Evolutionary conservation across 805 yeast species (phyloP), one percentile per base, ranked within the genome.

Genomic region (Lipomyces anomalus): DNA sequence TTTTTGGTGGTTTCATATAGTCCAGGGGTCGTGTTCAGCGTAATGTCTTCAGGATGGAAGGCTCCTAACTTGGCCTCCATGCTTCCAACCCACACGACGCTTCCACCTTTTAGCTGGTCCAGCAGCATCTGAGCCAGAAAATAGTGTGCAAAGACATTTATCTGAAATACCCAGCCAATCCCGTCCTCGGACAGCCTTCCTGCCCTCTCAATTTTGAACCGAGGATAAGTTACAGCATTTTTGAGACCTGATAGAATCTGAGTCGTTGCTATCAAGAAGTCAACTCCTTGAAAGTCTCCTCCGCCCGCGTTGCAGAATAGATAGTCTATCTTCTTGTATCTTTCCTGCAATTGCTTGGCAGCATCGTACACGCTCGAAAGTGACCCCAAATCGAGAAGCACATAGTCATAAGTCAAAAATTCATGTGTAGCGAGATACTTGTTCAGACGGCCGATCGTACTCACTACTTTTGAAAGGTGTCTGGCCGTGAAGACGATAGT

Each of bases 121-220:
- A 71, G 63, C 18, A 90, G 66, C 52, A 76, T 79, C 55, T 83
- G 84, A 43, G 89, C 72, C 43, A 92, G 67, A 63, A 80, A 92
- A 67, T 84, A 89, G 2, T 97, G 97, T 0, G 95, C 95, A 67
- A 92, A 86, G n/a, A 90, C 95, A 61, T 92, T 92, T 4, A 92
- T 94, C 65, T 92, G 95, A 68, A 90, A 92, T 3, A 88, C 87
- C 24, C 84, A 67, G 1, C 97, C 97, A 70, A 90, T 57, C 0
- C 78, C 88, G 64, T 92, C 98, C 17, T 59, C 62, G 1, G 95
- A 78, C 58, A 75, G 78, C 22, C 81, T 80, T 3, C 97, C 96
- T 16, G 77, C 72, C 46, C 75, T 72, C 69, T 92, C 97, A 32
- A 83, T 73, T 65, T 90, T 88, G 67, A 84, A 89, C 1, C 80